These are phyloP conservation scores for Phragmites australis DNA, from an alignment of 176 grass and related monocot species.

Conservation along the genomic window DNA sequence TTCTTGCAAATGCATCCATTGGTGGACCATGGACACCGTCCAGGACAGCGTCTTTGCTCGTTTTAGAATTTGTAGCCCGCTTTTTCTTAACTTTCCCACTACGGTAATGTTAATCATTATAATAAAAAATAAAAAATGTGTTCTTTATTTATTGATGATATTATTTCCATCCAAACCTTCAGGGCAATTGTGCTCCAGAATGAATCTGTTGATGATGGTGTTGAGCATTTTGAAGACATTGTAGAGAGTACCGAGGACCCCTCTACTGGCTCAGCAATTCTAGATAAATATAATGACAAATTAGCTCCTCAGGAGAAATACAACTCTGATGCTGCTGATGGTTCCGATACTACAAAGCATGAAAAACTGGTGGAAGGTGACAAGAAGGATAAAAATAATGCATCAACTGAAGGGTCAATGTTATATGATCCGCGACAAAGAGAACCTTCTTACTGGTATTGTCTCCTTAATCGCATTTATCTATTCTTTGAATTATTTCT, in stretches of 20 bases:
- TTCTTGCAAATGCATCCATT: too few relatives aligned
- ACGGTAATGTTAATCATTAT: neutral
- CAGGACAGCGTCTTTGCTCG: too few relatives aligned
- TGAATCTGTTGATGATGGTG: constrained; percentile 81
- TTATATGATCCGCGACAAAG: constrained; percentile 84
- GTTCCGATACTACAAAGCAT: constrained; percentile 35
- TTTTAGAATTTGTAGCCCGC: too few relatives aligned
- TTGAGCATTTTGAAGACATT: constrained; percentile 93
- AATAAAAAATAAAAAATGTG: neutral
- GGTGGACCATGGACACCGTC: too few relatives aligned
- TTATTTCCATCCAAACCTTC: constrained; percentile 41
- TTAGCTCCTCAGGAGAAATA: constrained; percentile 34
- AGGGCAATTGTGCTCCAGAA: constrained; percentile 79
- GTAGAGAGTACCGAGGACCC: constrained; percentile 53
- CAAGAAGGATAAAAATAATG: constrained; percentile 28
- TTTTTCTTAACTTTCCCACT: neutral
- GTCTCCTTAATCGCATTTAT: neutral
- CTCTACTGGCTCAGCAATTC: constrained; percentile 32
- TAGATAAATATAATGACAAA: constrained; percentile 32
- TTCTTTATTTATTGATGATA: constrained; percentile 9
- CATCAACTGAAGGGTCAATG: constrained; percentile 35
- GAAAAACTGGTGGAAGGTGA: constrained; percentile 8
- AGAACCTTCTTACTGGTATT: constrained; percentile 95
- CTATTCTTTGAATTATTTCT: neutral
- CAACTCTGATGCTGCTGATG: constrained; percentile 46